Conservation (phyloP, 169 alveolate species). For the Condylostoma magnum region DNA sequence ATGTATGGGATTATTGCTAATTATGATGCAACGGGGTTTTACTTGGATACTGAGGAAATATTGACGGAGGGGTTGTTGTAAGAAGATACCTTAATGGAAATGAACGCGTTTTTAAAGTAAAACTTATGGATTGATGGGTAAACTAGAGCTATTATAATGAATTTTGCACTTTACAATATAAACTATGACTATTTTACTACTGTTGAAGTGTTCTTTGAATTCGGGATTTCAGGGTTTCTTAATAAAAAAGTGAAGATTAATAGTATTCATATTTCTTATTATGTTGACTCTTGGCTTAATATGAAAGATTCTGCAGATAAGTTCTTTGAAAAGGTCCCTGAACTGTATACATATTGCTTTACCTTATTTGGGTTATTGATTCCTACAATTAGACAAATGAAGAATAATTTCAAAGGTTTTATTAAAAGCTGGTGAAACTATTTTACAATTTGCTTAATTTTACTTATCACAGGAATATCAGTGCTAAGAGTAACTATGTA, state of each 20-base stretch:
- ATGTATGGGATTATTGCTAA: background rate
- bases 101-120: background rate
- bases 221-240: background rate
- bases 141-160: constrained; percentile 4
- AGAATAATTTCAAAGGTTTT: background rate
- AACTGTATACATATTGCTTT: background rate
- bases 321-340: constrained; percentile 18
- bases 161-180: constrained; percentile 15
- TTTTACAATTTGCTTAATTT: background rate
- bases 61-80: background rate
- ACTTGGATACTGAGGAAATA: background rate
- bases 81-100: background rate
- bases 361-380: background rate
- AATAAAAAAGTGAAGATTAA: background rate
- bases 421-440: constrained; percentile 1
- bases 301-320: background rate
- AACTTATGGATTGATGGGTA: constrained; percentile 25
- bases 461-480: background rate
- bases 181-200: constrained; percentile 19
- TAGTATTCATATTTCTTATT: background rate
- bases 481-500: background rate
- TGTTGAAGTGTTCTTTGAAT: constrained; percentile 2
- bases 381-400: background rate
- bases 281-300: background rate
- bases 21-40: constrained; percentile 17